These are phyloP conservation scores for Albophoma yamanashiensis DNA, from an alignment of 2,329 filamentous ascomycete genomes.

Conservation along the genomic window DNA sequence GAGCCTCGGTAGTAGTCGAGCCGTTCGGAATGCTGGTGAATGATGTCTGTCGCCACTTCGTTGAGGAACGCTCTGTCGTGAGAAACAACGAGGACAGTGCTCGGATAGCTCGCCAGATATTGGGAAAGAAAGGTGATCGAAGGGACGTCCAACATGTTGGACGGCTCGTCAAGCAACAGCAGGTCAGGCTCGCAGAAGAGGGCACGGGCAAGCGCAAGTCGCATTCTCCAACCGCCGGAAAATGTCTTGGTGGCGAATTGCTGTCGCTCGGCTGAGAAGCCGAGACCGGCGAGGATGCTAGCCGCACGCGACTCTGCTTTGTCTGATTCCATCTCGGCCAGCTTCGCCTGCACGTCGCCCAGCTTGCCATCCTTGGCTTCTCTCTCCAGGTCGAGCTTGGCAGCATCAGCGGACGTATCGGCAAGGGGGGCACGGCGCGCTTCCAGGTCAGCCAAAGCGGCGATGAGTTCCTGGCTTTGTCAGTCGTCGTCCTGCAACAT, in stretches of 20 bases:
- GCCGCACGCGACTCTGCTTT: conserved; percentile 93
- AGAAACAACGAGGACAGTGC: conserved; percentile 89
- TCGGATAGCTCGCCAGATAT: conserved; percentile 89
- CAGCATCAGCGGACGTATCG: conserved; percentile 84
- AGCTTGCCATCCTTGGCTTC: conserved; percentile 86
- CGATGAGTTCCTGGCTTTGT: conserved; percentile 54
- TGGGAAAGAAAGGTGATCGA: conserved; percentile 96
- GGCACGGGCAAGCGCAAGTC: conserved; percentile 84
- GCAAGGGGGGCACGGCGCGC: conserved; percentile 67
- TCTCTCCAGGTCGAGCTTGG: conserved; percentile 72
- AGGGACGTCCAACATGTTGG: conserved; percentile 99
- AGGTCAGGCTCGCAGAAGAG: conserved; percentile 97
- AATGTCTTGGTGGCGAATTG: conserved; percentile 94
- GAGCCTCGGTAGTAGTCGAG: conserved; percentile 98
- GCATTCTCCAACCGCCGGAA: conserved; percentile 99
- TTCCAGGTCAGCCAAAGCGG: conserved; percentile 68
- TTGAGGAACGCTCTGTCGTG: conserved; percentile 99
- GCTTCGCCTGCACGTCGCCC: conserved; percentile 81
- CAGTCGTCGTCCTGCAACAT: conserved; percentile 4
- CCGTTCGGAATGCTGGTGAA: conserved; percentile 94
- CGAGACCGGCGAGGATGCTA: conserved; percentile 91
- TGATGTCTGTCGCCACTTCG: conserved; percentile 97
- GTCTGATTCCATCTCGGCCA: conserved; percentile 98
- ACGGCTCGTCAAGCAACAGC: conserved; percentile 94
- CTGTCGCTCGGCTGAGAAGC: conserved; percentile 89